Evolutionary conservation across 495 filamentous ascomycete genomes (phyloP).

Genomic region (Choiromyces venosus): DNA sequence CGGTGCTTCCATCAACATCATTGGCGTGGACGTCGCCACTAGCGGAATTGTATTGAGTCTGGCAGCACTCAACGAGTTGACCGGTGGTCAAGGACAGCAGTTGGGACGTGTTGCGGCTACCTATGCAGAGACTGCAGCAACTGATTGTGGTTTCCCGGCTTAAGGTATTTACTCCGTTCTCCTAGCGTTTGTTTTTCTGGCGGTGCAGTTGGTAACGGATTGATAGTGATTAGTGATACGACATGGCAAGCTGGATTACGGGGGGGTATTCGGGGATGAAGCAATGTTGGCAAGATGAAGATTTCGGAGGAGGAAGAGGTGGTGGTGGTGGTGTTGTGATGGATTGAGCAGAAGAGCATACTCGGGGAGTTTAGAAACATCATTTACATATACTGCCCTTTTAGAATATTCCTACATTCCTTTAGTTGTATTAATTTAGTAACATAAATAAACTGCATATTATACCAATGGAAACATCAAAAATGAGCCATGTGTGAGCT

Average conservation of each 20-base stretch:
- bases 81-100: slow-evolving; percentile 51
- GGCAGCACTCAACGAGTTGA: slow-evolving; percentile 61
- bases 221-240: not conserved
- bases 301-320: too few relatives aligned
- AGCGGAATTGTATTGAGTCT: slow-evolving; percentile 52
- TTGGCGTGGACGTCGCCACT: slow-evolving; percentile 60
- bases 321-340: too few relatives aligned
- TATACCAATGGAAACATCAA: not conserved
- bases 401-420: not conserved
- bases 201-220: not conserved
- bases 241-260: not conserved
- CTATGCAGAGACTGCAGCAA: slow-evolving; percentile 34
- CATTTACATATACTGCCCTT: not conserved
- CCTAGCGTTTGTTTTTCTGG: not conserved
- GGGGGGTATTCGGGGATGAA: not conserved
- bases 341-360: not conserved
- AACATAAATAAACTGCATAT: not conserved
- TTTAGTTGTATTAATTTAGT: not conserved
- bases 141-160: slow-evolving; percentile 11
- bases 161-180: not conserved
- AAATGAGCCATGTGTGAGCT: not conserved
- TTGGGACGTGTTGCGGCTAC: slow-evolving; percentile 56
- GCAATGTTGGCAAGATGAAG: not conserved
- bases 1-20: slow-evolving; percentile 57
- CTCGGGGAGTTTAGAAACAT: not conserved